phyloP scores from a whole-genome alignment of 306 rosid genomes.

The Spatholobus suberectus region DNA sequence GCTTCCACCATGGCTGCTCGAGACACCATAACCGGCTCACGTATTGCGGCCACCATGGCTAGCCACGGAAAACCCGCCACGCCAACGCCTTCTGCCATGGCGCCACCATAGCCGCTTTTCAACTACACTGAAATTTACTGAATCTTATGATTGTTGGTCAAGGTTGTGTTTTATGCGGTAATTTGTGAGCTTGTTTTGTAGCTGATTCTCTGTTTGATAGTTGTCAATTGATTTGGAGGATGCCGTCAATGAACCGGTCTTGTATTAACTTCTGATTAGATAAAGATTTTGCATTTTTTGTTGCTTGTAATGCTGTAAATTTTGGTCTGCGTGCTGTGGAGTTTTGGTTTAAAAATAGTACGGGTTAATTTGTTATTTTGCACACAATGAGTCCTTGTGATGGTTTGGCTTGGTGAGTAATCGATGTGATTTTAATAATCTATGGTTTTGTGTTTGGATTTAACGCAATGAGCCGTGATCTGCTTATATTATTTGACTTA shows the following conservation, averaged over 20 bases:
- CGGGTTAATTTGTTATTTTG: constrained; percentile 11
- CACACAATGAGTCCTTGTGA: background rate
- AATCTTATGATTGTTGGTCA: constrained; percentile 2
- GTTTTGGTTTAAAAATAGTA: background rate
- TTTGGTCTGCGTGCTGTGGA: background rate
- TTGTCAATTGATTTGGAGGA: constrained; percentile 7
- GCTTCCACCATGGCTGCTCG: too few relatives aligned
- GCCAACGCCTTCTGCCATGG: too few relatives aligned
- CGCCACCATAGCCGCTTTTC: too few relatives aligned
- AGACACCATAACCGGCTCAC: too few relatives aligned
- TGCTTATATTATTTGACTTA: background rate
- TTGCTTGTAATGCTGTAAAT: constrained; percentile 10
- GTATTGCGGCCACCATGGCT: too few relatives aligned
- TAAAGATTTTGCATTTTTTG: background rate
- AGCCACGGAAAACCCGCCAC: too few relatives aligned
- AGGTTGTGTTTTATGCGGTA: constrained; percentile 10
- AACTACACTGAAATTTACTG: constrained; percentile 1
- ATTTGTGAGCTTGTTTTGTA: background rate
- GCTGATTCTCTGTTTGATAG: background rate
- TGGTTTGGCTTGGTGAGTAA: background rate
- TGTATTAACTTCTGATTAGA: background rate
- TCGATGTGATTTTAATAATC: background rate
- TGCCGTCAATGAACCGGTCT: background rate
- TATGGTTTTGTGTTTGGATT: background rate
- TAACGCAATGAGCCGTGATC: too few relatives aligned